These are phyloP conservation scores for Melocanna baccifera DNA, from an alignment of 176 grass and related monocot genomes.

Conservation along the genomic window DNA sequence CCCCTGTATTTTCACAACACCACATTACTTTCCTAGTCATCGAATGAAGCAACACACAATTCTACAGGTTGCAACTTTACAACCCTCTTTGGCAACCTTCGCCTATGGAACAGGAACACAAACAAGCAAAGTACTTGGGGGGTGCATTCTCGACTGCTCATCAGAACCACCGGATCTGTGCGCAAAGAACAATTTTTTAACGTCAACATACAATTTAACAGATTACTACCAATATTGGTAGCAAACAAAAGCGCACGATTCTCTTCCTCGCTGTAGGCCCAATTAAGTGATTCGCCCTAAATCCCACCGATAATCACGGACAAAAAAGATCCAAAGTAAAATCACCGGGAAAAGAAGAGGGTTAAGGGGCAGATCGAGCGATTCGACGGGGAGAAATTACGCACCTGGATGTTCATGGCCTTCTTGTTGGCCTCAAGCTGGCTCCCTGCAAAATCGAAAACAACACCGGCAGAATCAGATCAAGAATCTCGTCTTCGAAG, in stretches of 20 bases:
- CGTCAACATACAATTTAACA: neutral
- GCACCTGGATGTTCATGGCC: slow-evolving; percentile 89
- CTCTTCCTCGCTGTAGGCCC: neutral
- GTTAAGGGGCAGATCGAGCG: neutral
- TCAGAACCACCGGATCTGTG: neutral
- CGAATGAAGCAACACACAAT: neutral
- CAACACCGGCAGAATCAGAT: neutral
- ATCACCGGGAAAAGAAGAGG: neutral
- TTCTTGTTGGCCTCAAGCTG: slow-evolving; percentile 90
- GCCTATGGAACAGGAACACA: neutral
- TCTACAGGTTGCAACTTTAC: neutral
- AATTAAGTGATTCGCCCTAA: neutral
- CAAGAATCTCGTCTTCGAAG: neutral
- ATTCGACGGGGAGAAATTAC: neutral
- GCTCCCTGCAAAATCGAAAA: slow-evolving; percentile 41
- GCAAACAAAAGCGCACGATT: neutral
- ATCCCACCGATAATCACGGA: neutral
- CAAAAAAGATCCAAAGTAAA: neutral
- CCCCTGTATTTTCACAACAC: neutral
- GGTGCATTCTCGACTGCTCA: neutral
- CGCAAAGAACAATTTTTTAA: neutral
- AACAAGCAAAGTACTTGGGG: neutral
- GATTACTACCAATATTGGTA: neutral
- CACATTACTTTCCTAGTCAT: neutral
- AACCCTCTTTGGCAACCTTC: no score